Conservation (phyloP, 2,329 filamentous ascomycete genomes). For the Tolypocladium pustulatum region DNA sequence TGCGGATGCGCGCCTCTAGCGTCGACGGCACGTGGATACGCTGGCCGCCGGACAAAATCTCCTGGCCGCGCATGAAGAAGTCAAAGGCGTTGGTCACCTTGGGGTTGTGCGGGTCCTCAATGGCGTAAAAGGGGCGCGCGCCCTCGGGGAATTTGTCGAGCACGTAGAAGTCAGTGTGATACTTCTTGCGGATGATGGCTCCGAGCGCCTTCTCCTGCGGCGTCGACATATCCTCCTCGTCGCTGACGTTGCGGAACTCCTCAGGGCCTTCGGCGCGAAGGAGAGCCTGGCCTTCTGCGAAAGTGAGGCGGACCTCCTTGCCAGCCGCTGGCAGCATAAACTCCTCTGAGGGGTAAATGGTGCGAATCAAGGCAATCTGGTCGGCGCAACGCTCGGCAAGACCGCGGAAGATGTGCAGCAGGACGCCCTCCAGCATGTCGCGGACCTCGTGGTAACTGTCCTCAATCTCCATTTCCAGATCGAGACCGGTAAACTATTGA, state of each 20-base stretch:
- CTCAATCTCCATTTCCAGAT: constrained; percentile 84
- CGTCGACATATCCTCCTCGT: constrained; percentile 72
- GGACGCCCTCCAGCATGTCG: constrained; percentile 59
- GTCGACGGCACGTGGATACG: constrained; percentile 73
- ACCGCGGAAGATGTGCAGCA: constrained; percentile 72
- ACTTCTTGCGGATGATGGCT: constrained; percentile 75
- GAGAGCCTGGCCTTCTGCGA: constrained; percentile 67
- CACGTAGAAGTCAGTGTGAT: constrained; percentile 90
- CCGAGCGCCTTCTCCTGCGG: constrained; percentile 85
- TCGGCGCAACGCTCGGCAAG: constrained; percentile 52
- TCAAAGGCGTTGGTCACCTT: constrained; percentile 6
- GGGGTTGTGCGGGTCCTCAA: constrained; percentile 40
- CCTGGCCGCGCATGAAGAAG: constrained; percentile 78
- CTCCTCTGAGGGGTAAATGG: constrained; percentile 65
- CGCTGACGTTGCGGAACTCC: constrained; percentile 56
- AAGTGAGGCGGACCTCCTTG: constrained; percentile 66
- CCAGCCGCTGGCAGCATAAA: constrained; percentile 66
- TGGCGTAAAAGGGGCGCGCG: constrained; percentile 87
- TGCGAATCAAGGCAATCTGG: constrained; percentile 62
- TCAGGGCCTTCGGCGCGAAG: constrained; percentile 62
- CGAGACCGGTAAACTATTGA: constrained; percentile 65
- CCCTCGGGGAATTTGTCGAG: constrained; percentile 91
- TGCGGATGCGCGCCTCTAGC: constrained; percentile 67
- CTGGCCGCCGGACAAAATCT: constrained; percentile 86
- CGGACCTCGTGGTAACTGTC: constrained; percentile 68